phyloP scores from a whole-genome alignment of 129 eudicot species.

The Saposhnikovia divaricata region DNA sequence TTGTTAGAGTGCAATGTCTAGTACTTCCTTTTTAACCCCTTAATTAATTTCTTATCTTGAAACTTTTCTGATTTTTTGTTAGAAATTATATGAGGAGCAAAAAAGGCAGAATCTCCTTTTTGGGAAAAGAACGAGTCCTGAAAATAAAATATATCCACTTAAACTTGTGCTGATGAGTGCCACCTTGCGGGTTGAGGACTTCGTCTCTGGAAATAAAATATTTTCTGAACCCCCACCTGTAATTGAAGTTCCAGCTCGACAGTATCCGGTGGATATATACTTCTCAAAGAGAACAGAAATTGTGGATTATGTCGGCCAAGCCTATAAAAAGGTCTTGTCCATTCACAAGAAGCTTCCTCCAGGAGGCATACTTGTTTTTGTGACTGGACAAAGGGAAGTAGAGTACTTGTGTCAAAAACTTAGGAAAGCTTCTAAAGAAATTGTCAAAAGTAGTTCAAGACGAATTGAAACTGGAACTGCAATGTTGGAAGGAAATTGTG shows the following conservation, averaged over 20 bases:
- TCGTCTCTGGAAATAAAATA: conserved; percentile 43
- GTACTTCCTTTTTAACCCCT: neutral
- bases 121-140: conserved; percentile 44
- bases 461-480: conserved; percentile 21
- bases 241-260: conserved; percentile 78
- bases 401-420: conserved; percentile 70
- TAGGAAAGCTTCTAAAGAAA: conserved; percentile 61
- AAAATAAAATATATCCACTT: conserved; percentile 55
- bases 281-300: conserved; percentile 78
- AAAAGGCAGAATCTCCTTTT: conserved; percentile 32
- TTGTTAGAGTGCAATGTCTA: neutral
- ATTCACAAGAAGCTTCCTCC: conserved; percentile 90
- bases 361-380: conserved; percentile 94
- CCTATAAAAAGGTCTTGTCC: conserved; percentile 73
- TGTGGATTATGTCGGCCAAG: conserved; percentile 90
- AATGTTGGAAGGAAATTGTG: conserved; percentile 15
- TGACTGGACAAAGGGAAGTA: conserved; percentile 95
- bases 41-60: neutral
- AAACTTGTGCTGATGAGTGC: conserved; percentile 96
- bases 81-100: conserved; percentile 63
- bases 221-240: conserved; percentile 71
- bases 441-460: conserved; percentile 23
- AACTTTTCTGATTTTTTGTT: conserved; percentile 13
- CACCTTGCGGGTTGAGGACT: conserved; percentile 81
- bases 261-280: conserved; percentile 70